These are phyloP conservation scores for Wallacemonas sp. DNA, from an alignment of 208 protist genomes.

Conservation along the genomic window DNA sequence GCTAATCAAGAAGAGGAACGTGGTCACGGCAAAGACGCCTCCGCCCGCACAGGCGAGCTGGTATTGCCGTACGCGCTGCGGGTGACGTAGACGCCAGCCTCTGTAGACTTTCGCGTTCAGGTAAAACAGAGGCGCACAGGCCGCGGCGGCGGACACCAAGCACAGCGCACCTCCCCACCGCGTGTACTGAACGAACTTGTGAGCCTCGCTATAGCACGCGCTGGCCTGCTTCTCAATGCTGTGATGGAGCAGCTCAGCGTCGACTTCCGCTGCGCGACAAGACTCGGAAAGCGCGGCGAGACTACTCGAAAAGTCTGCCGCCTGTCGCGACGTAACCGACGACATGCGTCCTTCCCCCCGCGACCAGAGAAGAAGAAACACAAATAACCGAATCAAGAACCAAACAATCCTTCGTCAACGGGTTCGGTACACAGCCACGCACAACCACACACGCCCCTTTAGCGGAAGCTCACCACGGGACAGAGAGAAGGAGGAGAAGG, in stretches of 20 bases:
- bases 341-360: no score
- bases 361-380: background rate
- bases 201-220: conserved; percentile 10
- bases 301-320: no score
- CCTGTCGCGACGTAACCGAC: no score
- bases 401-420: no score
- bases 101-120: conserved; percentile 41
- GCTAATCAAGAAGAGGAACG: conserved; percentile 38
- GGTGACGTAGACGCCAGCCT: conserved; percentile 54
- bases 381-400: conserved; percentile 3
- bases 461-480: no score
- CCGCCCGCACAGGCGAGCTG: conserved; percentile 7
- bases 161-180: conserved; percentile 10
- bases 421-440: no score
- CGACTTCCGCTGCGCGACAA: conserved; percentile 27
- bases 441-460: no score
- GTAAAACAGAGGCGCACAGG: conserved; percentile 30
- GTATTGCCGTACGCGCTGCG: conserved; percentile 21
- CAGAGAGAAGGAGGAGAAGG: no score
- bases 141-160: conserved; percentile 12
- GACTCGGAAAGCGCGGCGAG: background rate
- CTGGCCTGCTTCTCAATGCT: conserved; percentile 27
- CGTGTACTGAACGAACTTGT: conserved; percentile 16
- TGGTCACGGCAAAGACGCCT: conserved; percentile 8
- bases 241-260: conserved; percentile 52